phyloP scores from a whole-genome alignment of 495 filamentous ascomycete genomes.

The Penicillium coprophilum region DNA sequence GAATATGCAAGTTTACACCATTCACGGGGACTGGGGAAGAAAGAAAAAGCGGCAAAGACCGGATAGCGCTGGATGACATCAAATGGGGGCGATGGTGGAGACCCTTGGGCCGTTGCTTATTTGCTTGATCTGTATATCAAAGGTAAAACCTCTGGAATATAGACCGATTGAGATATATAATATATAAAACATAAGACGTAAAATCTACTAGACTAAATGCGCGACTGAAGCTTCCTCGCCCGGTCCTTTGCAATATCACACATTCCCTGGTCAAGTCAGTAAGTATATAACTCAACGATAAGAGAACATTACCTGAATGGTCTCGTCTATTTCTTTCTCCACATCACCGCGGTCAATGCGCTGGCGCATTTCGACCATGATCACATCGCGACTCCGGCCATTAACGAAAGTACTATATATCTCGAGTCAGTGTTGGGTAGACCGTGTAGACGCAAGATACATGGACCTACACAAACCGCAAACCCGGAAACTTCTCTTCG shows the following conservation, averaged over 20 bases:
- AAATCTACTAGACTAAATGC: constrained; percentile 12
- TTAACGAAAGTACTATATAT: constrained; percentile 78
- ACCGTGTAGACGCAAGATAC: neutral
- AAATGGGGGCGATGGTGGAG: constrained; percentile 27
- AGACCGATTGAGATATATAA: neutral
- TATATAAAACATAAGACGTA: neutral
- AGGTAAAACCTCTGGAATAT: no score
- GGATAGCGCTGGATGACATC: constrained; percentile 32
- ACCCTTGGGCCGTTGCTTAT: constrained; percentile 11
- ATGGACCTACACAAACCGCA: constrained; percentile 77
- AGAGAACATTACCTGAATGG: constrained; percentile 61
- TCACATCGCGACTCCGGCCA: constrained; percentile 65
- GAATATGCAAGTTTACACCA: neutral
- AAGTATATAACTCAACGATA: neutral
- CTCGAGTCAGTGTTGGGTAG: constrained; percentile 13
- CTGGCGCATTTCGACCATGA: constrained; percentile 82
- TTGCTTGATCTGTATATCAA: neutral
- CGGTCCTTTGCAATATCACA: constrained; percentile 70
- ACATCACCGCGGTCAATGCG: constrained; percentile 70
- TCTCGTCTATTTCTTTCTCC: constrained; percentile 67
- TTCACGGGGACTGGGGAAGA: constrained; percentile 1
- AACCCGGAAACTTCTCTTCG: constrained; percentile 75
- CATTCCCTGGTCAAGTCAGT: constrained; percentile 61
- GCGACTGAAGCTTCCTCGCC: constrained; percentile 49
- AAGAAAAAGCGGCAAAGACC: constrained; percentile 26